These are phyloP conservation scores for Xylaria intraflava DNA, from an alignment of 495 filamentous ascomycete genomes.

Conservation along the genomic window DNA sequence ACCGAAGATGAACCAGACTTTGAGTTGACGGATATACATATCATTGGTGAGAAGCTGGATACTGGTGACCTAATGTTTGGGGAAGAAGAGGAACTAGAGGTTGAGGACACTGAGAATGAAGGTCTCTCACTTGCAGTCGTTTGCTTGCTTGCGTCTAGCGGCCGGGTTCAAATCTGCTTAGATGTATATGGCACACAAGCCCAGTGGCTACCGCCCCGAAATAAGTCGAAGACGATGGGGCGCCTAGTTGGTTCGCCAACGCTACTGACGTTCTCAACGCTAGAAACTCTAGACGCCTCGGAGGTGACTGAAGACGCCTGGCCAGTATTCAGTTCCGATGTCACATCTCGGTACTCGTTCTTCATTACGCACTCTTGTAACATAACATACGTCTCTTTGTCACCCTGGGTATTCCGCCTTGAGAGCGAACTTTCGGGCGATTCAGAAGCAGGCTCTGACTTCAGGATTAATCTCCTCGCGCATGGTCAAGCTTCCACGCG, in stretches of 20 bases:
- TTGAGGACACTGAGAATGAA: constrained; percentile 51
- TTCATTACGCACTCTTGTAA: constrained; percentile 68
- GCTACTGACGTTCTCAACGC: constrained; percentile 46
- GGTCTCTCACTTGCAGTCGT: constrained; percentile 66
- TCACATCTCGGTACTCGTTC: constrained; percentile 66
- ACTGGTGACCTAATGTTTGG: constrained; percentile 54
- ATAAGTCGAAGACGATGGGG: constrained; percentile 39
- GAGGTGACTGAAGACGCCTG: constrained; percentile 50
- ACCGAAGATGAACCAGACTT: constrained; percentile 63
- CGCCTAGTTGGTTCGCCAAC: constrained; percentile 25
- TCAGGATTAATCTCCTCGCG: constrained; percentile 65
- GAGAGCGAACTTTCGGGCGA: constrained; percentile 66
- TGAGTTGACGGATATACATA: constrained; percentile 47
- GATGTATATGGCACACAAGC: constrained; percentile 75
- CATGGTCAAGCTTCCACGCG: constrained; percentile 55
- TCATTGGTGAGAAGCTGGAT: constrained; percentile 50
- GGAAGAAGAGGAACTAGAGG: constrained; percentile 49
- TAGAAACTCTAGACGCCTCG: constrained; percentile 53
- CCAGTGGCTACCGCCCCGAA: constrained; percentile 67
- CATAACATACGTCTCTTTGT: constrained; percentile 63
- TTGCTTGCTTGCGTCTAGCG: constrained; percentile 66
- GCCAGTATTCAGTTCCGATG: constrained; percentile 69
- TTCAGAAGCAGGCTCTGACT: constrained; percentile 58
- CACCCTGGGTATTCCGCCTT: constrained; percentile 67
- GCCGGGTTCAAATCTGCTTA: constrained; percentile 69